Conservation (phyloP, 495 filamentous ascomycete genomes). For the Hyaloscypha finlandica region DNA sequence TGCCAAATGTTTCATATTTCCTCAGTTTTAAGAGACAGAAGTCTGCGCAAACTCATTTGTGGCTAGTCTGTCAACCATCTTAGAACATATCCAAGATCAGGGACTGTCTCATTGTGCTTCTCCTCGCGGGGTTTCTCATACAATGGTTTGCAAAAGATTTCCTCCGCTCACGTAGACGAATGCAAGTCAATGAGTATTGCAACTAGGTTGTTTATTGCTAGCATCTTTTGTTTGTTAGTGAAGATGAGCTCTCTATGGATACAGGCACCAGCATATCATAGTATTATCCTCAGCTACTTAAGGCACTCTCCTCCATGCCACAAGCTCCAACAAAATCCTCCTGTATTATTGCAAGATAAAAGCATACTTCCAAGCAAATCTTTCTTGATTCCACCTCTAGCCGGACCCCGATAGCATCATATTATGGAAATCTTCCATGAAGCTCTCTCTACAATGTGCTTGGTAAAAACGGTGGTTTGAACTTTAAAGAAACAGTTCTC, state of each 20-base stretch:
- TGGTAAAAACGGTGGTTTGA: conserved; percentile 17
- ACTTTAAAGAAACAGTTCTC: conserved; percentile 33
- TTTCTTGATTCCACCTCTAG: background rate
- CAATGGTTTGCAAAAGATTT: background rate
- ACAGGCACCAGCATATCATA: background rate
- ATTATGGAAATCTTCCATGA: conserved; percentile 11
- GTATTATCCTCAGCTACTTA: background rate
- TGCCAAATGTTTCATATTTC: too few species aligned
- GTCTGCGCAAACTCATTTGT: too few species aligned
- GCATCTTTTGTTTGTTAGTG: background rate
- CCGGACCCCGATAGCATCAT: background rate
- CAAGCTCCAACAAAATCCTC: background rate
- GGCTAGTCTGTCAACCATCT: too few species aligned
- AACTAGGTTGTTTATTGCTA: background rate
- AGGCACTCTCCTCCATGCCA: background rate
- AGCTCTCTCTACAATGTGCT: background rate
- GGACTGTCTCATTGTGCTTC: too few species aligned
- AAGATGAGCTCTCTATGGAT: background rate
- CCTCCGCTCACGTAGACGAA: background rate
- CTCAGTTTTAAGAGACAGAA: too few species aligned
- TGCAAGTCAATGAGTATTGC: background rate
- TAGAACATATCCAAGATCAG: too few species aligned
- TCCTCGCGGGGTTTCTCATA: too few species aligned
- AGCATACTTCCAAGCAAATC: background rate
- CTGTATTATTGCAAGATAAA: background rate